Percentiles rank a stretch among this genome's conserved stretches.
These are phyloP conservation scores for Linanthus parryae DNA, from an alignment of 148 eudicot species.

Conservation along the genomic window DNA sequence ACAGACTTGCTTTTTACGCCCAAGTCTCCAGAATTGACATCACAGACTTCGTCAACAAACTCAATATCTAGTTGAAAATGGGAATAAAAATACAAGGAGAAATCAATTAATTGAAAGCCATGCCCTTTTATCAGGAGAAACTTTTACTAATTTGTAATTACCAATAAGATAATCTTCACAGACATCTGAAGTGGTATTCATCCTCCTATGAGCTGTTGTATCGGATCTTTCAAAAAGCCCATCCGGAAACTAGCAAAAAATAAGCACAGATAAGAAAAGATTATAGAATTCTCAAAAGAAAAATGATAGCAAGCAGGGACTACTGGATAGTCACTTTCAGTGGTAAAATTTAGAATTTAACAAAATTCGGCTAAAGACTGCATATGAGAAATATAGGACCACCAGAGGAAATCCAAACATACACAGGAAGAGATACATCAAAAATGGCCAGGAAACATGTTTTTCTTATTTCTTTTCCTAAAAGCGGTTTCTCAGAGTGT, in stretches of 20 bases:
- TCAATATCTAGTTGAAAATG: no score
- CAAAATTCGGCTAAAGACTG: background rate
- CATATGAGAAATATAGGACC: background rate
- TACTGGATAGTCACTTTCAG: background rate
- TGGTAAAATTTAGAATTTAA: background rate
- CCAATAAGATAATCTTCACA: conserved; percentile 18
- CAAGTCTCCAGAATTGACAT: conserved; percentile 6
- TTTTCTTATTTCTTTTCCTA: background rate
- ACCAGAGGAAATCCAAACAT: background rate
- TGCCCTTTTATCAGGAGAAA: no score
- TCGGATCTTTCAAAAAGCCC: conserved; percentile 8
- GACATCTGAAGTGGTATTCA: conserved; percentile 5
- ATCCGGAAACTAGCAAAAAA: conserved; percentile 14
- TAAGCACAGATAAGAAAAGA: background rate
- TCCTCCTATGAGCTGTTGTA: conserved; percentile 5
- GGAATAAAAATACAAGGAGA: background rate
- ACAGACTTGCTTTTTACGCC: conserved; percentile 3
- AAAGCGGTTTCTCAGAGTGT: no score
- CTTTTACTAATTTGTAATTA: conserved; percentile 2
- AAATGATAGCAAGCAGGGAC: background rate
- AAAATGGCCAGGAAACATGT: no score
- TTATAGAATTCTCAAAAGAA: background rate
- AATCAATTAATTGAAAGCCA: background rate
- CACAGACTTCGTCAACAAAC: conserved; percentile 10
- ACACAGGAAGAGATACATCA: no score